Base-by-base conservation (phyloP, 768 basidiomycete genomes). In the Suillus variegatus region DNA sequence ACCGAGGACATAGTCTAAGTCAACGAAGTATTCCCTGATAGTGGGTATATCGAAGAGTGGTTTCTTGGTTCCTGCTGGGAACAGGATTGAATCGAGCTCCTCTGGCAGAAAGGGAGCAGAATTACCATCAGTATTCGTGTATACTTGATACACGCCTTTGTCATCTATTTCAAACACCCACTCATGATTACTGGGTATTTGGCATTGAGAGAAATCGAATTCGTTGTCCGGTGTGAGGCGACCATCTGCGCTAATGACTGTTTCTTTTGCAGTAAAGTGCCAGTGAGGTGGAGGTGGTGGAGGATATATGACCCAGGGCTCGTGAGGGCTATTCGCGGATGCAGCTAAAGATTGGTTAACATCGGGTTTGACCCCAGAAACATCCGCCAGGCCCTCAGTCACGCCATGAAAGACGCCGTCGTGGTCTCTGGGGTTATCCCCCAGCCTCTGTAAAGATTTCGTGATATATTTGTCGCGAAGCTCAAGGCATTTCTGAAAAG, bases 381-480 rank as follows among this genome's bases (percentile, higher is more conserved):
- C 87, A 61, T 87, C 88, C 0, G 88, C 83, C 68, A 82, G 74
- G 47, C 84, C 82, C 66, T 88, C 82, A n/a, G 83, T 80, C 65
- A 96, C 79, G 16, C 92, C 90, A 4, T 80, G 78, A 73, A 96
- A 95, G 14, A 80, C 70, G 0, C 88, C 92, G 69, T 99, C 97
- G 75, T 96, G 87, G 76, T 99, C 94, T 67, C 86, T 84, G 0
- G 97, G 97, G 76, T 99, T 93, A 78, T 99, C 97, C 3, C 97
- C 97, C 4, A 99, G 86, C 62, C 94, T 85, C 75, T 99, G 97
- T 5, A 89, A 85, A 1, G 96, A 98, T 65, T 86, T 86, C 7
- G 81, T 69, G 80, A 97, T 95, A 80, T 98, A 99, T 78, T 98
- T 99, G 80, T 99, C 97, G 35, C 97, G 91, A 22, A 99, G 82